A percentile compares a stretch with the other conserved stretches of the same genome.
Conservation (phyloP, 768 basidiomycete species). For the Macrolepiota dolichaula region DNA sequence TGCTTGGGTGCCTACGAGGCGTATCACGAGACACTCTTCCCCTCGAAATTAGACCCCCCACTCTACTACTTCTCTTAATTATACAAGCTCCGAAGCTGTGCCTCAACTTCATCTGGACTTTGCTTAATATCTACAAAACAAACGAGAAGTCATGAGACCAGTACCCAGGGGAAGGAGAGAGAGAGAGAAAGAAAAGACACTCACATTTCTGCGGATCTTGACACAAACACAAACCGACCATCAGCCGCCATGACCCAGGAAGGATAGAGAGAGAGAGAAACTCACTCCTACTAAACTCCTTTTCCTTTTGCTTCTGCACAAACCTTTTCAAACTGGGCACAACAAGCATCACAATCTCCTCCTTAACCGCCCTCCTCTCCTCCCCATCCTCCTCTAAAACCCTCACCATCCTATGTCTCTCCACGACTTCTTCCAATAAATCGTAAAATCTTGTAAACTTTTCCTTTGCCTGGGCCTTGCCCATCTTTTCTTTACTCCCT, state of each 20-base stretch:
- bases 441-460: slow-evolving; percentile 83
- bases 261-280: slow-evolving; percentile 12
- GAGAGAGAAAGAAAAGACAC: too few relatives aligned
- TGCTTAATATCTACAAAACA: slow-evolving; percentile 69
- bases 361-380: slow-evolving; percentile 54
- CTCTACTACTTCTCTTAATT: slow-evolving; percentile 13
- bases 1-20: too few relatives aligned
- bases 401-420: slow-evolving; percentile 65
- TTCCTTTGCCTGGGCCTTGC: slow-evolving; percentile 69
- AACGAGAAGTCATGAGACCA: too few relatives aligned
- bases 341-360: slow-evolving; percentile 76
- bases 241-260: not conserved
- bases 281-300: slow-evolving; percentile 84
- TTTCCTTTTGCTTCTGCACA: slow-evolving; percentile 70
- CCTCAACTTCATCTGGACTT: slow-evolving; percentile 70
- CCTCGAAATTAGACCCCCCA: too few relatives aligned
- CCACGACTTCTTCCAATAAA: slow-evolving; percentile 72
- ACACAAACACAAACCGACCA: not conserved
- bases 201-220: slow-evolving; percentile 71
- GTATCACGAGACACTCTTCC: not conserved
- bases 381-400: slow-evolving; percentile 71
- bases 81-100: slow-evolving; percentile 65
- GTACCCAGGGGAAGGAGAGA: too few relatives aligned
- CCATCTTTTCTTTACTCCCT: slow-evolving; percentile 42
- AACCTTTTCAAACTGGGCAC: slow-evolving; percentile 74